Conservation (phyloP, 2,329 filamentous ascomycete genomes). For the Dothidotthia symphoricarpi region DNA sequence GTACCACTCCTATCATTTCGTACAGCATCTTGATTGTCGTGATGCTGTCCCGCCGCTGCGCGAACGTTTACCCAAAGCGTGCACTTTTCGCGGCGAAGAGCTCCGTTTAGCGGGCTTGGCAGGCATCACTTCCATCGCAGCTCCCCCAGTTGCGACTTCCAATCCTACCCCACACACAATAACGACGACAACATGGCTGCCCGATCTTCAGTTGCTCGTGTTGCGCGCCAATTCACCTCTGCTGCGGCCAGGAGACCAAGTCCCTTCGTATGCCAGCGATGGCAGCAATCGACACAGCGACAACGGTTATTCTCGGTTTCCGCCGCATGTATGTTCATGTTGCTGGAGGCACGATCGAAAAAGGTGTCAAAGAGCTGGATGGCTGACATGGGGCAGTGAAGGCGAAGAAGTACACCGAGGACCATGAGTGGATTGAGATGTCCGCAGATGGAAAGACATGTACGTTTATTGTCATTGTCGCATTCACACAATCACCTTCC, state of each 20-base stretch:
- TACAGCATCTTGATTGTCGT: constrained; percentile 70
- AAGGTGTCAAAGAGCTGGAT: background rate
- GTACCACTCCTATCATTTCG: constrained; percentile 92
- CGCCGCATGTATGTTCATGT: constrained; percentile 29
- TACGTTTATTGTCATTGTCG: constrained; percentile 38
- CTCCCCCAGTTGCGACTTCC: constrained; percentile 3
- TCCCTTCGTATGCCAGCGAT: constrained; percentile 25
- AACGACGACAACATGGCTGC: constrained; percentile 35
- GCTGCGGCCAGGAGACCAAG: constrained; percentile 24
- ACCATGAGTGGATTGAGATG: constrained; percentile 97
- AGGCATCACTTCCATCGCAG: background rate
- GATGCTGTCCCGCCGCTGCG: constrained; percentile 1
- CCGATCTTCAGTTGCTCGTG: constrained; percentile 33
- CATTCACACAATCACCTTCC: background rate
- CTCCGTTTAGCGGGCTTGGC: constrained; percentile 8
- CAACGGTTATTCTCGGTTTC: constrained; percentile 43
- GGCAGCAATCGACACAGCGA: constrained; percentile 22
- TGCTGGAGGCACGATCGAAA: constrained; percentile 4
- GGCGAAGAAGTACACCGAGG: constrained; percentile 86
- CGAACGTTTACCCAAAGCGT: constrained; percentile 8
- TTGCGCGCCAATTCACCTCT: constrained; percentile 37
- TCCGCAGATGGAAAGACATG: constrained; percentile 78
- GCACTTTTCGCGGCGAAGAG: constrained; percentile 3
- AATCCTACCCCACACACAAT: constrained; percentile 9
- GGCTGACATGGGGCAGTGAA: constrained; percentile 49